phyloP scores from a whole-genome alignment of 768 basidiomycete species.

The Symmetrospora coprosmae region DNA sequence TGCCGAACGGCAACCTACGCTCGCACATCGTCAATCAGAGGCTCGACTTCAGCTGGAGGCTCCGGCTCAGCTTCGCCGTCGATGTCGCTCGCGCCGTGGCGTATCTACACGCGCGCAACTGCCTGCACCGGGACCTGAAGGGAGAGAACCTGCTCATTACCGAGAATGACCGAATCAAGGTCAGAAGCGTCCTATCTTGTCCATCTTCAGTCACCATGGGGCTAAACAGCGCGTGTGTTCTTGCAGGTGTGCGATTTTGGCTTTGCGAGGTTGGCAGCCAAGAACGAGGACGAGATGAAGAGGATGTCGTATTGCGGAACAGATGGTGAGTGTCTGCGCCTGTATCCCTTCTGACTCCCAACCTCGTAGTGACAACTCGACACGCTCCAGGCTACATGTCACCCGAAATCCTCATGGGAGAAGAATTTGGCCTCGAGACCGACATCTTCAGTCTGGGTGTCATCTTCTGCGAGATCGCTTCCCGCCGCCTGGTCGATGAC shows the following conservation, averaged over 20 bases:
- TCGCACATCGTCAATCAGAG: slow-evolving; percentile 63
- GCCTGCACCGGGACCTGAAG: slow-evolving; percentile 63
- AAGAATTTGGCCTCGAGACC: slow-evolving; percentile 82
- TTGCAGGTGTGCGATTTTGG: slow-evolving; percentile 80
- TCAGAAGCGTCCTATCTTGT: too few species aligned
- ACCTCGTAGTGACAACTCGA: slow-evolving; percentile 42
- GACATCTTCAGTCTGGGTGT: slow-evolving; percentile 84
- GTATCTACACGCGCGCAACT: slow-evolving; percentile 72
- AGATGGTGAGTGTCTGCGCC: slow-evolving; percentile 33
- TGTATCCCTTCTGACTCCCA: not conserved
- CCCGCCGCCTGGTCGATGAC: slow-evolving; percentile 73
- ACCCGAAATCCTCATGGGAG: slow-evolving; percentile 80
- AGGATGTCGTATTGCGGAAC: slow-evolving; percentile 40
- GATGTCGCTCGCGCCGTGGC: slow-evolving; percentile 91
- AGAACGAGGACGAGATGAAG: slow-evolving; percentile 66
- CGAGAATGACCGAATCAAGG: slow-evolving; percentile 76
- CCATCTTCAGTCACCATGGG: too few species aligned
- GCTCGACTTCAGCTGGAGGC: slow-evolving; percentile 56
- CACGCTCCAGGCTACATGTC: slow-evolving; percentile 91
- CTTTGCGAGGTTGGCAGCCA: slow-evolving; percentile 82
- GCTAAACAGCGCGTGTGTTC: not conserved
- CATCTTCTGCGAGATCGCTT: slow-evolving; percentile 80
- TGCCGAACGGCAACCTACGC: slow-evolving; percentile 60
- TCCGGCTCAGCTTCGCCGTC: slow-evolving; percentile 84
- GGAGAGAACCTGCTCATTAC: slow-evolving; percentile 96